A percentile compares a stretch with the other conserved stretches of the same genome.
Conservation (phyloP, 768 basidiomycete species). For the Brasilioporus rufonigricans region DNA sequence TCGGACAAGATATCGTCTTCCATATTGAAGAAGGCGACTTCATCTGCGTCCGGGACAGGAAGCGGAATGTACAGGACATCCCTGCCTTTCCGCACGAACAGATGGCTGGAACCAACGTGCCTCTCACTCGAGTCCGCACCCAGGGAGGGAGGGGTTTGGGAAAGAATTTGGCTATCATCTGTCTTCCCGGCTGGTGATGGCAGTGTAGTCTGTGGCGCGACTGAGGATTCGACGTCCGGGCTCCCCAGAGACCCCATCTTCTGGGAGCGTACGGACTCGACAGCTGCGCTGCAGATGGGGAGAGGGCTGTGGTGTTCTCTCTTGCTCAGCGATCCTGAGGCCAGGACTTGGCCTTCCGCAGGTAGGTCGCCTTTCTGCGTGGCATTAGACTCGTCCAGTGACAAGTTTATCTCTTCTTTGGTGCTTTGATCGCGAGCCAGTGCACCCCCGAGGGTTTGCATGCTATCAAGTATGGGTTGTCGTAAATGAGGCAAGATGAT, state of each 20-base stretch:
- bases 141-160: neutral
- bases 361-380: neutral
- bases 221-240: neutral
- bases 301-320: neutral
- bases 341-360: neutral
- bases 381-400: neutral
- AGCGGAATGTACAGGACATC: slow-evolving; percentile 9
- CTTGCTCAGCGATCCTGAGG: neutral
- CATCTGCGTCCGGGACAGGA: slow-evolving; percentile 14
- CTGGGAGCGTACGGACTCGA: neutral
- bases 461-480: slow-evolving; percentile 18
- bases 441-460: neutral
- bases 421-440: neutral
- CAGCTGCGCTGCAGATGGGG: neutral
- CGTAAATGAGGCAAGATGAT: slow-evolving; percentile 23
- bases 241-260: neutral
- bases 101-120: neutral
- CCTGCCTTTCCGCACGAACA: slow-evolving; percentile 1
- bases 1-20: neutral
- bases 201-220: neutral
- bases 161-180: neutral
- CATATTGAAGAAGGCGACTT: slow-evolving; percentile 17
- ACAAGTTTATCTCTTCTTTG: neutral
- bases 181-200: neutral
- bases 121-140: neutral